A percentile compares a stretch with the other conserved stretches of the same genome.
Evolutionary conservation across 2,329 filamentous ascomycete species (phyloP).

Genomic region (Fusarium keratoplasticum): DNA sequence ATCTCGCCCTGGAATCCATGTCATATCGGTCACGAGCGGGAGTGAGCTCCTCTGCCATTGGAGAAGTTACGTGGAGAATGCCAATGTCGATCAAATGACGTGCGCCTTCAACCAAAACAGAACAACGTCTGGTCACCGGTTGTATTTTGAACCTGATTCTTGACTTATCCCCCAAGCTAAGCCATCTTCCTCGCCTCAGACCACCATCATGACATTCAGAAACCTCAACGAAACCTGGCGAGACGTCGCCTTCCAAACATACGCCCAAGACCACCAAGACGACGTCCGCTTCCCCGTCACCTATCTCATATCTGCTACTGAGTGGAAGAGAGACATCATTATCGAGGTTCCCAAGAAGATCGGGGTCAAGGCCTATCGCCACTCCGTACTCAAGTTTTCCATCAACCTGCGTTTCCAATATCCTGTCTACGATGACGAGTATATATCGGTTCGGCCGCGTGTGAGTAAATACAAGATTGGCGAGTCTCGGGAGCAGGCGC

Average conservation of each 20-base stretch:
- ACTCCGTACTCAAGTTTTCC: not conserved
- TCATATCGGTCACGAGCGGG: not conserved
- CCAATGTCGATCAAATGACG: not conserved
- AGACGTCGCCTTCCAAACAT: constrained; percentile 23
- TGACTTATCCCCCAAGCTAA: not conserved
- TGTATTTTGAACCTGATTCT: no score
- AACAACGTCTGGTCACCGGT: no score
- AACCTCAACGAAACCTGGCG: constrained; percentile 33
- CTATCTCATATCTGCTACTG: constrained; percentile 31
- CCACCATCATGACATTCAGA: constrained; percentile 21
- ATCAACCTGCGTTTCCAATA: not conserved
- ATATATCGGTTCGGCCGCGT: not conserved
- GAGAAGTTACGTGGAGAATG: not conserved
- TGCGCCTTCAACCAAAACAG: not conserved
- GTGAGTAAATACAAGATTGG: not conserved
- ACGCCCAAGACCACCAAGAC: constrained; percentile 32
- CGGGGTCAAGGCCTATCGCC: not conserved
- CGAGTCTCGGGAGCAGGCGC: no score
- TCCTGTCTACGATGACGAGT: not conserved
- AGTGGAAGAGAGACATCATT: constrained; percentile 14
- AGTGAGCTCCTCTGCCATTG: not conserved
- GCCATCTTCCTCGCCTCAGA: not conserved
- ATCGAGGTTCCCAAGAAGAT: constrained; percentile 1
- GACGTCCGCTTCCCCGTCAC: constrained; percentile 39
- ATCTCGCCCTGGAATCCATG: not conserved